Percentiles rank a stretch among this genome's conserved stretches.
These are phyloP conservation scores for Pezicula radicicola DNA, from an alignment of 2,329 filamentous ascomycete genomes.

Conservation along the genomic window DNA sequence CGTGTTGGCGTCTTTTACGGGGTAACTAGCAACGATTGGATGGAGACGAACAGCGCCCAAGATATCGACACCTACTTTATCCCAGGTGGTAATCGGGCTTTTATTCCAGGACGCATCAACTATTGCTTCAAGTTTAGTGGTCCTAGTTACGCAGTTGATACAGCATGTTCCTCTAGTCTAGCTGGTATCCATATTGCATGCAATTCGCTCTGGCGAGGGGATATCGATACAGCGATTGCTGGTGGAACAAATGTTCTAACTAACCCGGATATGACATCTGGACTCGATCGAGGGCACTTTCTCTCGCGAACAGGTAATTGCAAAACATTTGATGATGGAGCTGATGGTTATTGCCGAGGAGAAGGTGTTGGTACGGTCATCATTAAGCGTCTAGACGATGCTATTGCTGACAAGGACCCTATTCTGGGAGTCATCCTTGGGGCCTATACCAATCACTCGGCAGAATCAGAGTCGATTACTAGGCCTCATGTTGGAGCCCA, in stretches of 20 bases:
- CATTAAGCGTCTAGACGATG: slow-evolving; percentile 47
- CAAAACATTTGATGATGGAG: slow-evolving; percentile 44
- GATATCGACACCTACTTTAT: slow-evolving; percentile 9
- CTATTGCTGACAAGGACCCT: slow-evolving; percentile 46
- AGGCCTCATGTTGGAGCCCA: slow-evolving; percentile 79
- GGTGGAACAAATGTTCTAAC: slow-evolving; percentile 16
- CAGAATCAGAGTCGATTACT: slow-evolving; percentile 78
- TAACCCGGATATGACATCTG: slow-evolving; percentile 13
- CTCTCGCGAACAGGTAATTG: slow-evolving; percentile 38
- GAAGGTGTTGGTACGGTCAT: slow-evolving; percentile 47
- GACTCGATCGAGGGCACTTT: slow-evolving; percentile 42
- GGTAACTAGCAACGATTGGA: slow-evolving; percentile 15
- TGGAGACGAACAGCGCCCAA: slow-evolving; percentile 13
- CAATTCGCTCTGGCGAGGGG: slow-evolving; percentile 11
- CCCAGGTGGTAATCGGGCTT: slow-evolving; percentile 12
- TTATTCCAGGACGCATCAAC: slow-evolving; percentile 23
- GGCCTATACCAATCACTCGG: slow-evolving; percentile 77
- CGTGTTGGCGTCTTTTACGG: slow-evolving; percentile 16
- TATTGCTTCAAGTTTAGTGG: slow-evolving; percentile 18
- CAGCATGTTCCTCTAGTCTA: slow-evolving; percentile 54
- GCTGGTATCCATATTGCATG: slow-evolving; percentile 51
- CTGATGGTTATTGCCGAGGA: slow-evolving; percentile 52
- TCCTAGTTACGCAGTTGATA: slow-evolving; percentile 23
- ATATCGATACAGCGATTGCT: slow-evolving; percentile 12
- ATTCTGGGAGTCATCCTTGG: slow-evolving; percentile 59